Evolutionary conservation across 352 stramenopile species (phyloP).

Genomic region (Phytophthora vignae): DNA sequence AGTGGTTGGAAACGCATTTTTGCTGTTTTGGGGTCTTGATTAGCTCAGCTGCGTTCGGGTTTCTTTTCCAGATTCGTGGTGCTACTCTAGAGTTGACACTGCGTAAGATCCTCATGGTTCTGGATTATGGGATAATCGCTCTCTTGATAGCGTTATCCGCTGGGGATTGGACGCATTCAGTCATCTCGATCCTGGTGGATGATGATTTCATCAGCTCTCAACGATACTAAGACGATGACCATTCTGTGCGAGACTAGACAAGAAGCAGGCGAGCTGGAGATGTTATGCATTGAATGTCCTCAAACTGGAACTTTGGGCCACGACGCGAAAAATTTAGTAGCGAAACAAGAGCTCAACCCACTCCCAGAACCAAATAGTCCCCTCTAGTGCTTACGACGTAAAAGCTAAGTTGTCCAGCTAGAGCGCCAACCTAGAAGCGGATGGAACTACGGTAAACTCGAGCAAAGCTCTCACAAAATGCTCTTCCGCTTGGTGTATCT

Average conservation of each 20-base stretch:
- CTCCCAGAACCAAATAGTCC: not conserved
- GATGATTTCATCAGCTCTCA: not conserved
- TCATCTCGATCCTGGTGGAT: too few relatives aligned
- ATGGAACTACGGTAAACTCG: conserved; percentile 1
- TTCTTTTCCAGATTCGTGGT: conserved; percentile 16
- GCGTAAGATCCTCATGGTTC: not conserved
- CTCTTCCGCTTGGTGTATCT: conserved; percentile 6
- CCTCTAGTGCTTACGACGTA: not conserved
- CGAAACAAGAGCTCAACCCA: not conserved
- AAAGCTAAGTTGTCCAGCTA: not conserved
- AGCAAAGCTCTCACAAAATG: not conserved
- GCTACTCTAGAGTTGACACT: not conserved
- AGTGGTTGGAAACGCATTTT: conserved; percentile 7
- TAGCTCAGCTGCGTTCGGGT: not conserved
- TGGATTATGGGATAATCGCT: not conserved
- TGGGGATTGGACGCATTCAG: not conserved
- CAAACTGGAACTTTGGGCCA: not conserved
- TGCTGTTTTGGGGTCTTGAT: not conserved
- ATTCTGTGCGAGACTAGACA: not conserved
- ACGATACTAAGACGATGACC: not conserved
- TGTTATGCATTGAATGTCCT: not conserved
- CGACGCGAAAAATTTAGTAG: not conserved
- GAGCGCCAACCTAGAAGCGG: not conserved
- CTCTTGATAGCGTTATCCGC: not conserved
- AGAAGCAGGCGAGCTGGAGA: not conserved